Conservation (phyloP, 2,329 filamentous ascomycete genomes). For the Xylariaceae sp. region DNA sequence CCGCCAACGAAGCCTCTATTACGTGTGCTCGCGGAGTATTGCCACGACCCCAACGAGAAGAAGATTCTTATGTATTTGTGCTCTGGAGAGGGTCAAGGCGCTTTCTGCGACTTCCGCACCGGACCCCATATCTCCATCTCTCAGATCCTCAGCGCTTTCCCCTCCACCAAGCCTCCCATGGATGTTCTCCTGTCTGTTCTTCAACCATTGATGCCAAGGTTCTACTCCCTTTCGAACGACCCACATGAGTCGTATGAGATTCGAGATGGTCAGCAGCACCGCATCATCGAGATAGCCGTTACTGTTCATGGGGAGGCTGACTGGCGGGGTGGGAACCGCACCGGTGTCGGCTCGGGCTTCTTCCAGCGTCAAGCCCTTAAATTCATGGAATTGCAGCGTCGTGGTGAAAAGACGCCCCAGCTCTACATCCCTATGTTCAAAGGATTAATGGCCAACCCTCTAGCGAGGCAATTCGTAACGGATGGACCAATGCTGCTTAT, state of each 20-base stretch:
- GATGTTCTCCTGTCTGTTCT: conserved; percentile 81
- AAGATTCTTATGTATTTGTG: conserved; percentile 87
- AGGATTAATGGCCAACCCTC: conserved; percentile 94
- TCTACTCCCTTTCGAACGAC: conserved; percentile 97
- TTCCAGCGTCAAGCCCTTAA: conserved; percentile 83
- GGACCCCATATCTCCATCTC: conserved; percentile 84
- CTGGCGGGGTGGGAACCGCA: conserved; percentile 75
- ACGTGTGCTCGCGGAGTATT: conserved; percentile 84
- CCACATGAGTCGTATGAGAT: conserved; percentile 78
- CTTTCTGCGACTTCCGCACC: conserved; percentile 93
- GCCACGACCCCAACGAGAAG: conserved; percentile 80
- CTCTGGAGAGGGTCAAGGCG: conserved; percentile 87
- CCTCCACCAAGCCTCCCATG: conserved; percentile 86
- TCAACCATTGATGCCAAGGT: conserved; percentile 92
- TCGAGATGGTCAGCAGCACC: conserved; percentile 73
- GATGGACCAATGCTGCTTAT: conserved; percentile 98
- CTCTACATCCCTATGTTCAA: conserved; percentile 96
- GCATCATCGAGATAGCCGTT: conserved; percentile 94
- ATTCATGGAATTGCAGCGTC: conserved; percentile 71
- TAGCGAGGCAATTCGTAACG: conserved; percentile 88
- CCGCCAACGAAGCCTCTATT: conserved; percentile 88
- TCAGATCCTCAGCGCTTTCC: conserved; percentile 90
- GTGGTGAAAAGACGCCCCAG: conserved; percentile 63
- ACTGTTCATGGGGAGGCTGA: conserved; percentile 88
- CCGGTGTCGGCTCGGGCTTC: conserved; percentile 90